Base-by-base conservation (phyloP, 306 rosid species). In the Corylus americana region DNA sequence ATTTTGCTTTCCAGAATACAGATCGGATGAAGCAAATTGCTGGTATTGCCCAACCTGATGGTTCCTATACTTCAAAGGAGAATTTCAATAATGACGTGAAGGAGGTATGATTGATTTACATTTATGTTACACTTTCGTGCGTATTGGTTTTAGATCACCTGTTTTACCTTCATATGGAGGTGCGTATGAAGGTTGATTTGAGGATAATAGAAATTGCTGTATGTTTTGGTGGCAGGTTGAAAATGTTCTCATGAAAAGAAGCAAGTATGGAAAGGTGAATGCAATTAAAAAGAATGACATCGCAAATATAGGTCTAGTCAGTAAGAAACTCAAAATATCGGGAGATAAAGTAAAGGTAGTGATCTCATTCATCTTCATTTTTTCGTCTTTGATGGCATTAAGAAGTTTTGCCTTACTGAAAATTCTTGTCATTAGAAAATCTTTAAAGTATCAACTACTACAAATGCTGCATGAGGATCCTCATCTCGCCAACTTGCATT, bases 341-440 rank as follows among this genome's bases (percentile, higher is more conserved):
- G 98, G 97, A 80, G 97, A 95, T 77, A 88, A 82, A 77, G 90
- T 87, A 74, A 92, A 91, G 96, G 98, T 84, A 86, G 82, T 67
- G 57, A 74, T 70, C 84, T 59, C 78, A 16, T 80, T 79, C 39
- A 29, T 71, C 13, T 70, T 51, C 66, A 20, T 68, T 8, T 68
- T 44, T 39, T 18, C 0, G 2, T 67, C 50, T 37, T 67, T 44
- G 27, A 8, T 31, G 44, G 45, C 42, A 18, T 42, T 67, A 18
- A 67, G 53, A 49, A 39, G 12, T 67, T 42, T n/a, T 67, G 25
- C 51, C 48, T 39, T 39, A 16, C 3, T 67, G 72, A 47, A 7
- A 67, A 35, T 8, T 17, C 7, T 37, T 20, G 39, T 17, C 71
- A 17, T 39, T 17, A 17, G 50, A 67, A 35, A 8, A 3, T 67